These are phyloP conservation scores for Didymella arachidicola DNA, from an alignment of 2,329 filamentous ascomycete species.

Conservation along the genomic window DNA sequence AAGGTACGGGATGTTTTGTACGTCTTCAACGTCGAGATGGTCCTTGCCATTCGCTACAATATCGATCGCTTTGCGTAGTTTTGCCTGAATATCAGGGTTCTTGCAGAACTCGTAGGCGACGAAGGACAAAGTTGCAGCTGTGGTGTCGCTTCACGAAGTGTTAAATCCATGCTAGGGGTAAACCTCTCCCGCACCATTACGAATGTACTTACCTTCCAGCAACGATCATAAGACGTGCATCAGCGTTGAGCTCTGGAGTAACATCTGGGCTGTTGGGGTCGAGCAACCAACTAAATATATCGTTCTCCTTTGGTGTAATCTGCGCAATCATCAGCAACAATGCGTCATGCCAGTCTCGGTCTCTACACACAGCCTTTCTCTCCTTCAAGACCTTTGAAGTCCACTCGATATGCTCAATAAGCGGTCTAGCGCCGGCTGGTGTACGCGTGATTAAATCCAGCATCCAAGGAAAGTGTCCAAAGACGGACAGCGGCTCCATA, in stretches of 20 bases:
- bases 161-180: not conserved
- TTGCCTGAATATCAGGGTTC: slow-evolving; percentile 30
- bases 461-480: slow-evolving; percentile 36
- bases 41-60: slow-evolving; percentile 24
- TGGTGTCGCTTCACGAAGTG: slow-evolving; percentile 37
- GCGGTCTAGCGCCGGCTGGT: slow-evolving; percentile 27
- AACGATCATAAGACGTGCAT: slow-evolving; percentile 39
- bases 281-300: slow-evolving; percentile 39
- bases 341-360: not conserved
- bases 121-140: slow-evolving; percentile 39
- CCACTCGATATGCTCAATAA: slow-evolving; percentile 39
- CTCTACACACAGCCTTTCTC: slow-evolving; percentile 32
- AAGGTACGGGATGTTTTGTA: slow-evolving; percentile 38
- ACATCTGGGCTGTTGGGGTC: slow-evolving; percentile 32
- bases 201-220: slow-evolving; percentile 40
- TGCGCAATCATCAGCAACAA: slow-evolving; percentile 14
- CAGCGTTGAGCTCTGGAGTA: slow-evolving; percentile 34
- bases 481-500: slow-evolving; percentile 31
- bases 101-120: slow-evolving; percentile 44
- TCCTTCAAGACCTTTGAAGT: slow-evolving; percentile 35
- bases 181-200: no score
- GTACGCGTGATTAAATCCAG: slow-evolving; percentile 30
- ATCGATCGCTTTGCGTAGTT: slow-evolving; percentile 35
- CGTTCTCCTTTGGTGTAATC: slow-evolving; percentile 38
- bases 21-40: slow-evolving; percentile 38